Conservation (phyloP, 164 flowering plant genomes). For the Stephania yunnanensis region DNA sequence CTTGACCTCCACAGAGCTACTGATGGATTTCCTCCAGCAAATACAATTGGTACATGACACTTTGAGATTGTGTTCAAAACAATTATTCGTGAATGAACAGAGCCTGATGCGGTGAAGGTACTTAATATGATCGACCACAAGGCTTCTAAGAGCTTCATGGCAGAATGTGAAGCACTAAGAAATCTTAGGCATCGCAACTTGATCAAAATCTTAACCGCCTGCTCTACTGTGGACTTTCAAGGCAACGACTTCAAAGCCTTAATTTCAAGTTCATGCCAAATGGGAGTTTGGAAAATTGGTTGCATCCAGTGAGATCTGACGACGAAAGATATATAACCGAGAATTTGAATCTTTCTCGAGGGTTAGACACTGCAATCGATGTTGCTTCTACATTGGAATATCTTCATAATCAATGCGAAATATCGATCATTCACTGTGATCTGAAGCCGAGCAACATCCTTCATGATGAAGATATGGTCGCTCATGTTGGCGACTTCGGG, state of each 20-base stretch:
- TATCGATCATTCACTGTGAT: not conserved
- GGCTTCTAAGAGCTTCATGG: conserved; percentile 11
- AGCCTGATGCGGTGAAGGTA: not conserved
- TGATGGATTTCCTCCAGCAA: conserved; percentile 7
- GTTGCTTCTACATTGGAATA: not conserved
- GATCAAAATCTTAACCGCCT: conserved; percentile 1
- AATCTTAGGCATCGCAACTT: conserved; percentile 7
- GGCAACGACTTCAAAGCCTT: conserved; percentile 12
- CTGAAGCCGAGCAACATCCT: not conserved
- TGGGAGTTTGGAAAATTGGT: no score
- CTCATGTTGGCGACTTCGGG: not conserved
- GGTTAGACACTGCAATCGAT: not conserved
- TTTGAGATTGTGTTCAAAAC: conserved; percentile 9
- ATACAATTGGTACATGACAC: conserved; percentile 7
- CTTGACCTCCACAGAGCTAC: conserved; percentile 2
- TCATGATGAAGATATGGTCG: conserved; percentile 1
- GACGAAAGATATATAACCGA: not conserved
- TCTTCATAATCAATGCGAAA: no score
- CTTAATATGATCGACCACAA: not conserved
- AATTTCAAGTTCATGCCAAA: no score
- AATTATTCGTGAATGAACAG: not conserved
- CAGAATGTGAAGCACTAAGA: conserved; percentile 10
- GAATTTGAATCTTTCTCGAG: not conserved
- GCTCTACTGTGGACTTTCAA: conserved; percentile 14
- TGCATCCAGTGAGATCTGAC: no score